phyloP scores from a whole-genome alignment of 2,329 filamentous ascomycete genomes.

The Lasiodiplodia hormozganensis region DNA sequence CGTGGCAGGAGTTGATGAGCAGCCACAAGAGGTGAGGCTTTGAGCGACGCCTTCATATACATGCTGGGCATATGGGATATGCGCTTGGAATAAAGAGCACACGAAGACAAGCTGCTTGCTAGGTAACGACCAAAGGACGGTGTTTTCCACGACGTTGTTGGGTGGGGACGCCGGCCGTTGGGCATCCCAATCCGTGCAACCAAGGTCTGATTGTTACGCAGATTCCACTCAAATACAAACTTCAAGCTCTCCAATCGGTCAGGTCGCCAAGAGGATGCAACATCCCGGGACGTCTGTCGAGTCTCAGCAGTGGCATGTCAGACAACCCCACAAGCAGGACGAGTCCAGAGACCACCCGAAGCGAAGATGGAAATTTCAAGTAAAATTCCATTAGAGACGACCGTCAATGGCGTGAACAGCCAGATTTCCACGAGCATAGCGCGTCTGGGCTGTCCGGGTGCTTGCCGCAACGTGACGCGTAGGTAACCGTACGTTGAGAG shows the following conservation, averaged over 20 bases:
- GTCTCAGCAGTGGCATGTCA: background rate
- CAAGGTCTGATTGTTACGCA: background rate
- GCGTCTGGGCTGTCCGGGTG: background rate
- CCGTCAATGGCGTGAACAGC: background rate
- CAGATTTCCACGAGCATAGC: background rate
- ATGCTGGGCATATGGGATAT: background rate
- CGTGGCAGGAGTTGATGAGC: background rate
- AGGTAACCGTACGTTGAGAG: background rate
- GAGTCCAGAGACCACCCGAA: background rate
- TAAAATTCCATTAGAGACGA: background rate
- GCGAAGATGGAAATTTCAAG: no score
- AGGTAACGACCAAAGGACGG: background rate
- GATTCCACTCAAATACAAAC: background rate
- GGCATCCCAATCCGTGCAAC: background rate
- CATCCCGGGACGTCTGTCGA: background rate
- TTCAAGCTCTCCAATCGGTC: background rate
- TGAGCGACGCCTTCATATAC: background rate
- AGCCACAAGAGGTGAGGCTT: background rate
- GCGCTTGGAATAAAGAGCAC: background rate
- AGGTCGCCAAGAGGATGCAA: background rate
- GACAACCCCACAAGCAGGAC: background rate
- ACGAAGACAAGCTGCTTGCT: background rate
- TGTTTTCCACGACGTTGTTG: background rate
- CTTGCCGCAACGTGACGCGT: slow-evolving; percentile 9
- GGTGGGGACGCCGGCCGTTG: background rate